phyloP scores from a whole-genome alignment of 78 protist genomes.

The Speleostelium caveatum region DNA sequence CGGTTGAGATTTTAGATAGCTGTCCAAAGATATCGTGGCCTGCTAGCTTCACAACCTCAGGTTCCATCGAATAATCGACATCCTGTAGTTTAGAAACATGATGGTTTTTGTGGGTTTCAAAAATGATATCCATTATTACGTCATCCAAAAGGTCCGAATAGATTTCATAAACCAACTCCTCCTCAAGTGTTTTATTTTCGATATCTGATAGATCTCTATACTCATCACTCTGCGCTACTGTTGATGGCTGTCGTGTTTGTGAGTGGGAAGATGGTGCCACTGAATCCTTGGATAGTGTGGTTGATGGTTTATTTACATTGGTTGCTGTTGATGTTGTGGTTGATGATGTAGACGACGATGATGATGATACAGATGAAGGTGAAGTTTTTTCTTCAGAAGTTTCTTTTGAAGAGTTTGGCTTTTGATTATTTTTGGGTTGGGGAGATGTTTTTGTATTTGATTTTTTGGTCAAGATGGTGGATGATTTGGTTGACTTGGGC shows the following conservation, averaged over 20 bases:
- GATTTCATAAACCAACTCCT: slow-evolving; percentile 55
- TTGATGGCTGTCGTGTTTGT: not conserved
- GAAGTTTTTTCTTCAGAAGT: not conserved
- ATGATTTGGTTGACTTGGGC: too few relatives aligned
- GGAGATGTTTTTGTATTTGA: not conserved
- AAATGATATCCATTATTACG: slow-evolving; percentile 38
- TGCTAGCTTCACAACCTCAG: slow-evolving; percentile 12
- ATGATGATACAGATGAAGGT: not conserved
- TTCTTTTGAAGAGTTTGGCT: not conserved
- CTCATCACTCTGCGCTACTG: not conserved
- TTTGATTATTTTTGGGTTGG: not conserved
- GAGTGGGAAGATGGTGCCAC: not conserved
- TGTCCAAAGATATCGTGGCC: slow-evolving; percentile 71
- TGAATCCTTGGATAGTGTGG: not conserved
- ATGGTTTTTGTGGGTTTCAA: slow-evolving; percentile 45
- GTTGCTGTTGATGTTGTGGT: not conserved
- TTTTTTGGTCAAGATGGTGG: too few relatives aligned
- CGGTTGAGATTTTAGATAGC: slow-evolving; percentile 52
- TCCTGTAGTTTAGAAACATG: not conserved
- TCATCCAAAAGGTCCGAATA: slow-evolving; percentile 50
- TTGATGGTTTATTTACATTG: not conserved
- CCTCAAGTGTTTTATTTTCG: slow-evolving; percentile 58
- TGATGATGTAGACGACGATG: not conserved
- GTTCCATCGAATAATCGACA: not conserved
- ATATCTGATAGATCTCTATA: slow-evolving; percentile 38